Evolutionary conservation across 345 rosid species (phyloP).

Genomic region (Excoecaria agallocha): DNA sequence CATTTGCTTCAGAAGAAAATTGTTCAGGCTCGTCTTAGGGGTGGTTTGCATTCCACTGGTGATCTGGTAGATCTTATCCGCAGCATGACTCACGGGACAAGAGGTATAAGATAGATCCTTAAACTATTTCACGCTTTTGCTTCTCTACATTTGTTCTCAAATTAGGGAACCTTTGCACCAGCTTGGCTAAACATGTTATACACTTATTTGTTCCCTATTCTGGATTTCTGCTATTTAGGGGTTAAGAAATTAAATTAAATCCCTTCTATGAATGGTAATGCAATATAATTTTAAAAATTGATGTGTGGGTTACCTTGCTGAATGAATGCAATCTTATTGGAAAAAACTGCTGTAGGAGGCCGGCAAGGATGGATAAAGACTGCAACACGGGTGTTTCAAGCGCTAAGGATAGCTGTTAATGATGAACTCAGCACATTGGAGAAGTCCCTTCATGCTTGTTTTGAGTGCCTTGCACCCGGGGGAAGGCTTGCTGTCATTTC

Average conservation of each 20-base stretch:
- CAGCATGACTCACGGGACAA: conserved; percentile 37
- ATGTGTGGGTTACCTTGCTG: background rate
- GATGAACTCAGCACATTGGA: conserved; percentile 81
- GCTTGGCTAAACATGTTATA: background rate
- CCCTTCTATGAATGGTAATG: background rate
- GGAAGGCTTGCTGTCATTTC: conserved; percentile 91
- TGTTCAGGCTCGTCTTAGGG: conserved; percentile 55
- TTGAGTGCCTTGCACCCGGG: conserved; percentile 79
- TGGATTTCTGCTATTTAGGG: background rate
- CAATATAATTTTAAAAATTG: background rate
- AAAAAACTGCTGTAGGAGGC: conserved; percentile 48
- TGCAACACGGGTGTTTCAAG: conserved; percentile 90
- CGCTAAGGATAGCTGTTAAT: conserved; percentile 86
- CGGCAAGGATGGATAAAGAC: conserved; percentile 98
- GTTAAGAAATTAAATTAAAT: background rate
- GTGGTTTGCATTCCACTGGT: conserved; percentile 84
- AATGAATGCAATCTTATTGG: conserved; percentile 1
- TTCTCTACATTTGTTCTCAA: background rate
- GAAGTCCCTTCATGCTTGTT: conserved; percentile 59
- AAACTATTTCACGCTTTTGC: background rate
- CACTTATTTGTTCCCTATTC: background rate
- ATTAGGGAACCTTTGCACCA: too few species aligned
- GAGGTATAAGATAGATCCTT: conserved; percentile 38
- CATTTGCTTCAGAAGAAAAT: conserved; percentile 58
- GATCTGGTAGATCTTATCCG: conserved; percentile 69